Evolutionary conservation across 2,329 filamentous ascomycete species (phyloP).

Genomic region (Hypoxylon sp.): DNA sequence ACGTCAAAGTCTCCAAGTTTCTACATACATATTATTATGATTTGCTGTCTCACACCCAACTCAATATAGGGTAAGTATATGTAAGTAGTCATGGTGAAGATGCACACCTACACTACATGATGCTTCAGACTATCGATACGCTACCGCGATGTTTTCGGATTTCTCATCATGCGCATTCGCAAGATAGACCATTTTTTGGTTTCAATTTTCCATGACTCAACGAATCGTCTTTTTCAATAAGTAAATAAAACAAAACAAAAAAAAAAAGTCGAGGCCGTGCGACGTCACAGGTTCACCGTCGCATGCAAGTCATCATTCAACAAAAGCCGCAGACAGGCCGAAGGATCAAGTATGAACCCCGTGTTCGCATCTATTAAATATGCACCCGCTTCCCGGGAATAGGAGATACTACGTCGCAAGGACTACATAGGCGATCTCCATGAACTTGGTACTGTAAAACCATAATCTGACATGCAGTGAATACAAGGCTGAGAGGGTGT

Average conservation of each 20-base stretch:
- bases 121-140: conserved; percentile 33
- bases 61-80: background rate
- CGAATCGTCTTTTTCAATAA: conserved; percentile 8
- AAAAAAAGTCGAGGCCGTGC: too few relatives aligned
- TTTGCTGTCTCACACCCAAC: conserved; percentile 18
- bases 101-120: conserved; percentile 21
- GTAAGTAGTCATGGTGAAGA: background rate
- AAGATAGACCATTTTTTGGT: conserved; percentile 24
- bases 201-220: conserved; percentile 20
- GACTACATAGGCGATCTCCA: conserved; percentile 26
- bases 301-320: conserved; percentile 38
- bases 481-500: conserved; percentile 42
- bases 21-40: background rate
- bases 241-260: conserved; percentile 13
- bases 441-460: conserved; percentile 15
- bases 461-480: conserved; percentile 43
- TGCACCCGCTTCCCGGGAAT: conserved; percentile 35
- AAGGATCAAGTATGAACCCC: conserved; percentile 37
- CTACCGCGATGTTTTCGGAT: conserved; percentile 31
- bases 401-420: conserved; percentile 14
- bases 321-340: conserved; percentile 40
- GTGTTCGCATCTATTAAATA: conserved; percentile 37
- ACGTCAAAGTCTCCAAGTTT: conserved; percentile 26
- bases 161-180: conserved; percentile 9
- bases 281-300: conserved; percentile 22